A percentile compares a stretch with the other conserved stretches of the same genome.
Evolutionary conservation across 331 rosid species (phyloP).

Genomic region (Dryas integrifolia): DNA sequence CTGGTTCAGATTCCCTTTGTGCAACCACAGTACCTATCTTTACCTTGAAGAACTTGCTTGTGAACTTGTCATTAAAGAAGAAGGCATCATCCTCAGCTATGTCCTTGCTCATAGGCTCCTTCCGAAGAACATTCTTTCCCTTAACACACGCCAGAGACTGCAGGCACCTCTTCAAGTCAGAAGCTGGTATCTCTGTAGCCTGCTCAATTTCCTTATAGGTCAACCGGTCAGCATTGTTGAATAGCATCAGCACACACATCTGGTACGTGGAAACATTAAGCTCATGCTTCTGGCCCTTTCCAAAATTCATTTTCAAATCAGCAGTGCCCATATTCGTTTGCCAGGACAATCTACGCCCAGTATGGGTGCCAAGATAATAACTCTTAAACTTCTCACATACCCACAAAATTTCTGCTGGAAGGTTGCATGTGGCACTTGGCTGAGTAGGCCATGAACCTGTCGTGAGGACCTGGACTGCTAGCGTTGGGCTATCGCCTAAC

Average conservation of each 20-base stretch:
- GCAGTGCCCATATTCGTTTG: constrained; percentile 96
- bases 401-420: constrained; percentile 75
- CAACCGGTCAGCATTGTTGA: constrained; percentile 63
- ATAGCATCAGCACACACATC: constrained; percentile 91
- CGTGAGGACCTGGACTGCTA: constrained; percentile 83
- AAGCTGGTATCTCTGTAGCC: constrained; percentile 81
- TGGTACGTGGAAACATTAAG: constrained; percentile 84
- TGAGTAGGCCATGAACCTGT: constrained; percentile 98
- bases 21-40: constrained; percentile 94
- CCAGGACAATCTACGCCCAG: constrained; percentile 91
- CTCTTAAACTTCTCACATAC: constrained; percentile 74
- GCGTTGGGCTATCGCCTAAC: constrained; percentile 64
- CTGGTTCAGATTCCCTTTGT: constrained; percentile 86
- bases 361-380: constrained; percentile 88
- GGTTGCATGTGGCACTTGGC: constrained; percentile 73
- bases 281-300: constrained; percentile 89
- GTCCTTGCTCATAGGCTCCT: constrained; percentile 92
- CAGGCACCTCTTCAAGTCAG: constrained; percentile 80
- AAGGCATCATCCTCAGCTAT: constrained; percentile 76
- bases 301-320: constrained; percentile 77
- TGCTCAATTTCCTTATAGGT: constrained; percentile 83
- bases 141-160: constrained; percentile 89
- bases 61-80: constrained; percentile 77
- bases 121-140: constrained; percentile 85
- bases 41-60: constrained; percentile 79